phyloP scores from a whole-genome alignment of 139 green algal genomes.

The Chlorella ohadii region DNA sequence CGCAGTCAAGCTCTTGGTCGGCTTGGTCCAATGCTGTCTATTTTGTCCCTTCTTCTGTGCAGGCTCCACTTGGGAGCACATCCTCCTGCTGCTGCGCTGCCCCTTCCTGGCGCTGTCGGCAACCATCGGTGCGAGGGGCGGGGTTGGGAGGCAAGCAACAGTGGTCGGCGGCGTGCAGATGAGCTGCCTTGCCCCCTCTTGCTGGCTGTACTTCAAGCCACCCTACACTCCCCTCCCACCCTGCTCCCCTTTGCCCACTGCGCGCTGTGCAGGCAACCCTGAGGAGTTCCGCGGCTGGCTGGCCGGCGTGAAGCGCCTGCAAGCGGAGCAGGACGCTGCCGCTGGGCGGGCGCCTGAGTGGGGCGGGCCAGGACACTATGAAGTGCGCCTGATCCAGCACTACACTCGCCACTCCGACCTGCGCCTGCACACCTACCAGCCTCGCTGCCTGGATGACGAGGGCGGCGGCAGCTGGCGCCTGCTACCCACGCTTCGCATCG shows the following conservation, averaged over 20 bases:
- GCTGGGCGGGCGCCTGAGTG: neutral
- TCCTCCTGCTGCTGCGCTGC: constrained; percentile 55
- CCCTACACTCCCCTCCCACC: no score
- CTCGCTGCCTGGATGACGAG: neutral
- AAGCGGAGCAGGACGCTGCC: constrained; percentile 40
- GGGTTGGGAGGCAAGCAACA: no score
- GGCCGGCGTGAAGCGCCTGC: constrained; percentile 47
- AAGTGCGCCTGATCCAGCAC: constrained; percentile 56
- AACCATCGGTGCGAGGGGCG: constrained; percentile 55
- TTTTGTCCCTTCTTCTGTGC: neutral
- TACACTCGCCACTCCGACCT: constrained; percentile 59
- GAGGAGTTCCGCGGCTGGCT: constrained; percentile 53
- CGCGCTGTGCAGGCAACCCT: constrained; percentile 51
- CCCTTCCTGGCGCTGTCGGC: constrained; percentile 66
- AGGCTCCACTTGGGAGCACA: constrained; percentile 49
- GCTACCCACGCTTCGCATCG: neutral
- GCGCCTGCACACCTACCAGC: constrained; percentile 32
- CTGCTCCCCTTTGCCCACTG: neutral
- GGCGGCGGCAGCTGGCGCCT: neutral
- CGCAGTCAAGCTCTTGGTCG: no score
- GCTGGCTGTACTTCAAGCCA: no score
- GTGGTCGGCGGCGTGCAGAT: no score
- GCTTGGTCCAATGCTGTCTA: no score
- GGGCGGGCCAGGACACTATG: constrained; percentile 13
- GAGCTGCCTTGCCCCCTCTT: no score